Percentiles rank a stretch among this genome's conserved stretches.
Evolutionary conservation across 139 green algal species (phyloP).

Genomic region (Spirogloea muscicola): DNA sequence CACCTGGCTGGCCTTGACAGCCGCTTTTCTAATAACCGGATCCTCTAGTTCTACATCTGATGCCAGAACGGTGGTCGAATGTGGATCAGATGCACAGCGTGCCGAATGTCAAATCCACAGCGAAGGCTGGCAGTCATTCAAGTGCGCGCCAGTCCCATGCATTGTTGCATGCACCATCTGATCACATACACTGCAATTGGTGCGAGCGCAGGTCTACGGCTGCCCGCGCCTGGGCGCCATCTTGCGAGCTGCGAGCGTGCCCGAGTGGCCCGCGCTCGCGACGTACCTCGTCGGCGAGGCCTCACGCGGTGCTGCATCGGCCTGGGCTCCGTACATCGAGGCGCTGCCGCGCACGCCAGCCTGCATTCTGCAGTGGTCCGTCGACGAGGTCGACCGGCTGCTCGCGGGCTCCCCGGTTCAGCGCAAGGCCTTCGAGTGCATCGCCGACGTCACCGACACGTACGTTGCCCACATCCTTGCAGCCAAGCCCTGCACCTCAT

Average conservation of each 20-base stretch:
- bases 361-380: constrained; percentile 60
- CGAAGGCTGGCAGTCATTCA: too few relatives aligned
- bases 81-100: too few relatives aligned
- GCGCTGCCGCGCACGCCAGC: constrained; percentile 51
- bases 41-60: too few relatives aligned
- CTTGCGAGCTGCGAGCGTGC: constrained; percentile 27
- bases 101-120: too few relatives aligned
- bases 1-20: too few relatives aligned
- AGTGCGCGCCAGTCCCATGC: too few relatives aligned
- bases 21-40: too few relatives aligned
- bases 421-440: constrained; percentile 16
- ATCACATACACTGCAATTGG: too few relatives aligned
- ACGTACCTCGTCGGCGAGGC: constrained; percentile 50
- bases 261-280: constrained; percentile 64
- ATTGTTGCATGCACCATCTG: too few relatives aligned
- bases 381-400: constrained; percentile 55
- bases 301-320: constrained; percentile 4
- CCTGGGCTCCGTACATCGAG: constrained; percentile 49
- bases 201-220: constrained; percentile 8
- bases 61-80: too few relatives aligned
- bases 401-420: constrained; percentile 32
- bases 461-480: constrained; percentile 11
- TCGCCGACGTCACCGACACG: constrained; percentile 30
- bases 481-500: background rate
- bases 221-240: constrained; percentile 7